Percentiles rank a stretch among this genome's conserved stretches.
These are phyloP conservation scores for Astrocystis sublimbata DNA, from an alignment of 495 filamentous ascomycete species.

Conservation along the genomic window DNA sequence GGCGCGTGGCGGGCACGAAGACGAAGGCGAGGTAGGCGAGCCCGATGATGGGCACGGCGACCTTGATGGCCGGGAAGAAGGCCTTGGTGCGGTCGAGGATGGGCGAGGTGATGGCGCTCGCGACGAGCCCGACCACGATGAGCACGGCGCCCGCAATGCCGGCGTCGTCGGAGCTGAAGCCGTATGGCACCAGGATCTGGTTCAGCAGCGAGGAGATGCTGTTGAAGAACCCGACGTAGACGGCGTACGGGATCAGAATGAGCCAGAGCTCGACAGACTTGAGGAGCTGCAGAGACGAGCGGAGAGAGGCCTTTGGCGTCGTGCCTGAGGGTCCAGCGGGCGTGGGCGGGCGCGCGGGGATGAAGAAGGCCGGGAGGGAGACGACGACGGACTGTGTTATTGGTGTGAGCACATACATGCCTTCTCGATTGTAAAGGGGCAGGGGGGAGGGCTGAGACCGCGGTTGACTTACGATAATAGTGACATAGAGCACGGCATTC, in stretches of 20 bases:
- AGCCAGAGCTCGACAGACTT: constrained; percentile 70
- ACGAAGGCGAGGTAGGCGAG: constrained; percentile 73
- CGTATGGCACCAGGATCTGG: constrained; percentile 84
- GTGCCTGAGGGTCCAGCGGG: constrained; percentile 53
- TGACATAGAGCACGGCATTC: constrained; percentile 80
- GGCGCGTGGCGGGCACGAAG: constrained; percentile 73
- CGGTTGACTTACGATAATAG: constrained; percentile 68
- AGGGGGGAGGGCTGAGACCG: not conserved
- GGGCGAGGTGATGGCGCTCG: constrained; percentile 73
- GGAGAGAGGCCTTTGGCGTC: constrained; percentile 52
- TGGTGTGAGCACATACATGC: too few species aligned
- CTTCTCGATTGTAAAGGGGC: not conserved
- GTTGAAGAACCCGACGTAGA: constrained; percentile 95
- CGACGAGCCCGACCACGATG: constrained; percentile 84
- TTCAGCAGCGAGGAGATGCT: constrained; percentile 83
- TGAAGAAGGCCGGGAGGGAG: constrained; percentile 78
- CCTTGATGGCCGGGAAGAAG: constrained; percentile 72
- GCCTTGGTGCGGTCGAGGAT: constrained; percentile 82
- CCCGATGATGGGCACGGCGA: constrained; percentile 74
- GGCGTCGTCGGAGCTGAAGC: constrained; percentile 75
- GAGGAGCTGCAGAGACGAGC: constrained; percentile 53
- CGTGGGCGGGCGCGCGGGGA: constrained; percentile 77
- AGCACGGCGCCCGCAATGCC: constrained; percentile 87
- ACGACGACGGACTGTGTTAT: constrained; percentile 62
- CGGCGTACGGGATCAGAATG: constrained; percentile 69